Evolutionary conservation across 179 eudicot species (phyloP).

Genomic region (Vitellaria paradoxa): DNA sequence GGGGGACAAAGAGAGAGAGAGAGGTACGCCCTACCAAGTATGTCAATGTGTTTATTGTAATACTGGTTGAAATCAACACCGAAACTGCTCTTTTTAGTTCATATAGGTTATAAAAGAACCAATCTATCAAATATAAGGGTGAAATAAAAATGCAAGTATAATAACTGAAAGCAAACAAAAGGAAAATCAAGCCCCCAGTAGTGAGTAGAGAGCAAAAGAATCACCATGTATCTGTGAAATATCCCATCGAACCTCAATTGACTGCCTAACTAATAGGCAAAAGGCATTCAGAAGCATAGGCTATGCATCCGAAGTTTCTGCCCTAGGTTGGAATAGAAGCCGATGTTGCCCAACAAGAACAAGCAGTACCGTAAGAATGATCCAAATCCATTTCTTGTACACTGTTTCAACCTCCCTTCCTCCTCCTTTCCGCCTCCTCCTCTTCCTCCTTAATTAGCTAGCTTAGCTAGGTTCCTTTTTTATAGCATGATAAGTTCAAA

Average conservation of each 20-base stretch:
- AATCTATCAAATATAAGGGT: too few species aligned
- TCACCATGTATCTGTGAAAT: constrained; percentile 2
- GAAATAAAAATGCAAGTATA: not conserved
- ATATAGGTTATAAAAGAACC: constrained; percentile 12
- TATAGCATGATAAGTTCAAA: too few species aligned
- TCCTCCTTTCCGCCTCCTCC: too few species aligned
- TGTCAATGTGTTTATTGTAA: constrained; percentile 1
- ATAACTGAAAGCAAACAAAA: constrained; percentile 5
- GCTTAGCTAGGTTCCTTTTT: too few species aligned
- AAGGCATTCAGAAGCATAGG: constrained; percentile 12
- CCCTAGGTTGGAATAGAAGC: constrained; percentile 28
- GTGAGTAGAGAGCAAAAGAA: constrained; percentile 6
- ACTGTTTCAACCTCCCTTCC: too few species aligned
- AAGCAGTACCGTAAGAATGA: constrained; percentile 23
- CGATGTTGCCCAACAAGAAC: constrained; percentile 31
- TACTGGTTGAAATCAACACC: constrained; percentile 3
- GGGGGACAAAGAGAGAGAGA: too few species aligned
- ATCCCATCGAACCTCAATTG: constrained; percentile 1
- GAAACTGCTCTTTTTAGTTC: constrained; percentile 11
- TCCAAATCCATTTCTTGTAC: constrained; percentile 64
- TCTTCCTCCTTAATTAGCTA: too few species aligned
- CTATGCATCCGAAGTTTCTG: constrained; percentile 13
- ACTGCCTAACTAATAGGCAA: not conserved
- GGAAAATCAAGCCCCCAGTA: not conserved
- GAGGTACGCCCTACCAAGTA: not conserved